Evolutionary conservation across 2,329 filamentous ascomycete genomes (phyloP).

Genomic region (Exophiala phaeomuriformis): DNA sequence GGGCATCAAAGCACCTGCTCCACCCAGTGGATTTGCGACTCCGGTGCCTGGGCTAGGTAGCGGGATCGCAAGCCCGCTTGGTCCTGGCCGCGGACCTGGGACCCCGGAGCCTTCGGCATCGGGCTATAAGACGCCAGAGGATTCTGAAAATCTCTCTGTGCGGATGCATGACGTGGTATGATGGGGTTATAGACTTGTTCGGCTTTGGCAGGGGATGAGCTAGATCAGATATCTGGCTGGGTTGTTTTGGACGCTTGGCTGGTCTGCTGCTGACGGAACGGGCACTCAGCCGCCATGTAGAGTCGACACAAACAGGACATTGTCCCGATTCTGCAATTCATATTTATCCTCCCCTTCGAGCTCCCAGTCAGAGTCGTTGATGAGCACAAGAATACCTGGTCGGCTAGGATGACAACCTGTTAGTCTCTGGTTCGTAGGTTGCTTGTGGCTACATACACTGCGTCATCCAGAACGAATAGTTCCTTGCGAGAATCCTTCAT

Average conservation of each 20-base stretch:
- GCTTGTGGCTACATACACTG: conserved; percentile 60
- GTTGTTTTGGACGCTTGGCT: neutral
- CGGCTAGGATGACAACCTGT: conserved; percentile 51
- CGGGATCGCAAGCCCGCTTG: conserved; percentile 35
- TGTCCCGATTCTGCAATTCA: conserved; percentile 72
- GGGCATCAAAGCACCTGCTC: conserved; percentile 70
- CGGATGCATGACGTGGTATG: conserved; percentile 28
- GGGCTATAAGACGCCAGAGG: conserved; percentile 29
- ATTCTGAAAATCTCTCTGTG: conserved; percentile 22
- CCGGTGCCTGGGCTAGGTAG: conserved; percentile 34
- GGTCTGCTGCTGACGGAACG: neutral
- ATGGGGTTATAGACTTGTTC: neutral
- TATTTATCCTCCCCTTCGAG: conserved; percentile 91
- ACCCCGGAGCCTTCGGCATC: conserved; percentile 40
- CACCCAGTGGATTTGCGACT: conserved; percentile 47
- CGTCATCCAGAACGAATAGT: conserved; percentile 77
- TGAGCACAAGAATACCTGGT: conserved; percentile 88
- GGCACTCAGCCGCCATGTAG: conserved; percentile 71
- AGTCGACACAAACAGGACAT: conserved; percentile 92
- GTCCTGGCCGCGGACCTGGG: conserved; percentile 23
- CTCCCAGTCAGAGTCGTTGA: conserved; percentile 98
- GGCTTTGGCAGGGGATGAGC: neutral
- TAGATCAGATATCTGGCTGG: neutral
- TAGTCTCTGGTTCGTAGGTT: neutral
- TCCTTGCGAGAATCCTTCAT: conserved; percentile 85